Evolutionary conservation across 305 asterid species (phyloP).

Genomic region (Rubia peregrina): DNA sequence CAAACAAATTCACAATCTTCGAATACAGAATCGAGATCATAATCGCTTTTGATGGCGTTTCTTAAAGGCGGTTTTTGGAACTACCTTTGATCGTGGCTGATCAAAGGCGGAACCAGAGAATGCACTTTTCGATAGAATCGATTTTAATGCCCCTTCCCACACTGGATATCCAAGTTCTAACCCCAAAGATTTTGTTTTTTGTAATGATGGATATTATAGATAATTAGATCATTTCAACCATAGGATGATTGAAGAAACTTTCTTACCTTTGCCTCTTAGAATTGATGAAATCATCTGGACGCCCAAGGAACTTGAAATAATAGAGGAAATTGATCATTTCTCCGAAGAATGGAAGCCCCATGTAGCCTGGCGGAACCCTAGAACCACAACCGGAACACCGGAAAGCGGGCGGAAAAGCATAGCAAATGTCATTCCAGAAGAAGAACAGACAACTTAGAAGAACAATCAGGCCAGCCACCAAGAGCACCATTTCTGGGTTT

Average conservation of each 20-base stretch:
- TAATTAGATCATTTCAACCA: background rate
- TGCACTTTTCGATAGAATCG: too few species aligned
- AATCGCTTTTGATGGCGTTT: too few species aligned
- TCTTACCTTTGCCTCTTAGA: constrained; percentile 35
- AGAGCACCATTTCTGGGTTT: background rate
- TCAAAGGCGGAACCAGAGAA: too few species aligned
- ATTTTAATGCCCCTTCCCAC: too few species aligned
- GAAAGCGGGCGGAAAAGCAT: constrained; percentile 20
- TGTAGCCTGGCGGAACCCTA: constrained; percentile 46
- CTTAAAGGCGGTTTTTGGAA: too few species aligned
- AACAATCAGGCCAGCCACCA: constrained; percentile 17
- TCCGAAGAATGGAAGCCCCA: constrained; percentile 50
- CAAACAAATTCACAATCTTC: too few species aligned
- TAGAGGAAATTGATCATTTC: constrained; percentile 38
- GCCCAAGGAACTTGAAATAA: constrained; percentile 40
- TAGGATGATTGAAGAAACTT: background rate
- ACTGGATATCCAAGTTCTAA: too few species aligned
- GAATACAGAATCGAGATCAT: too few species aligned
- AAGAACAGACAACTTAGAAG: constrained; percentile 25
- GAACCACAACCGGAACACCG: constrained; percentile 19
- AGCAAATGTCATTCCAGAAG: constrained; percentile 46
- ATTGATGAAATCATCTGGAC: constrained; percentile 45
- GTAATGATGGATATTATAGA: too few species aligned
- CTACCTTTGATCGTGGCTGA: too few species aligned
- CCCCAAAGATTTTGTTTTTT: too few species aligned